Conservation (phyloP, 306 rosid genomes). For the Fragaria nilgerrensis region DNA sequence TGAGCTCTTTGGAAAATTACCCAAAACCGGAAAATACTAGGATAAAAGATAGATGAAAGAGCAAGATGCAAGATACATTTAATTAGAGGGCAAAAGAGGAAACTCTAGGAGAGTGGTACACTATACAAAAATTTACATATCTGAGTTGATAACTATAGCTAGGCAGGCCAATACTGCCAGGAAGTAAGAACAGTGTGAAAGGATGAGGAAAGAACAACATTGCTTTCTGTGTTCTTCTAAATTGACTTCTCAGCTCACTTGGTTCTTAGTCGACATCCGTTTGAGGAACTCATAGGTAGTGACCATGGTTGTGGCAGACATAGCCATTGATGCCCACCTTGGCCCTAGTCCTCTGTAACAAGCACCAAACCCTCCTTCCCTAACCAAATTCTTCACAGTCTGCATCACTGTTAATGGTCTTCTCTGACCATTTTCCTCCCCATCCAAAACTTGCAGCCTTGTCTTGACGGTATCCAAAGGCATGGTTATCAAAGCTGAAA, state of each 20-base stretch:
- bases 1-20: background rate
- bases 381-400: slow-evolving; percentile 64
- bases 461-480: slow-evolving; percentile 89
- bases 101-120: background rate
- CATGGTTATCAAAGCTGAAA: slow-evolving; percentile 84
- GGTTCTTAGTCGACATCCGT: slow-evolving; percentile 71
- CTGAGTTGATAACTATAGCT: slow-evolving; percentile 5
- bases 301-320: slow-evolving; percentile 95
- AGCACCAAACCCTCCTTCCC: slow-evolving; percentile 80
- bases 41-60: background rate
- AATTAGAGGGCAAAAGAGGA: background rate
- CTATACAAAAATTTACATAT: slow-evolving; percentile 29
- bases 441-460: slow-evolving; percentile 89
- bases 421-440: slow-evolving; percentile 72
- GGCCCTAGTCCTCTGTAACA: slow-evolving; percentile 96
- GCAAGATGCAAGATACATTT: background rate
- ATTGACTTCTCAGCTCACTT: slow-evolving; percentile 27
- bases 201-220: slow-evolving; percentile 5
- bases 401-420: slow-evolving; percentile 63
- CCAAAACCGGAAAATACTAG: background rate
- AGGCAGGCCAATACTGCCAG: slow-evolving; percentile 23
- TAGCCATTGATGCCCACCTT: slow-evolving; percentile 94
- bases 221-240: background rate
- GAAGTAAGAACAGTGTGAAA: slow-evolving; percentile 7
- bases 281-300: slow-evolving; percentile 93